Conservation (phyloP, 2,329 filamentous ascomycete species). For the Arthrobotrys pseudoclavata region DNA sequence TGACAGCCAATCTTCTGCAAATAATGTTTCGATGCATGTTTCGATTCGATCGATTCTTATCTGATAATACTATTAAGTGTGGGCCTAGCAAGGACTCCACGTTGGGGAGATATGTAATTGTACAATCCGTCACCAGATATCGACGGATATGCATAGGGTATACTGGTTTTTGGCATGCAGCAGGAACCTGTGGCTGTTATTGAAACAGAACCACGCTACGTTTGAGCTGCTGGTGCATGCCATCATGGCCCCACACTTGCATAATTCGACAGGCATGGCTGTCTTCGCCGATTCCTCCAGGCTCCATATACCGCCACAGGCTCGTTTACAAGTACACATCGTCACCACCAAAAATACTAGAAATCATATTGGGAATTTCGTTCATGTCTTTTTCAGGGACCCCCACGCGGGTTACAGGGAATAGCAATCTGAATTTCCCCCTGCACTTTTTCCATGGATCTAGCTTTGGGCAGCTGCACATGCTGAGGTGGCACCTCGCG, state of each 20-base stretch:
- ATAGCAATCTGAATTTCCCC: conserved; percentile 42
- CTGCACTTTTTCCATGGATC: conserved; percentile 41
- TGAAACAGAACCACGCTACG: background rate
- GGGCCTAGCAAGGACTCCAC: conserved; percentile 17
- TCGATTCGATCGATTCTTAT: conserved; percentile 55
- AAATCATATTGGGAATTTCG: conserved; percentile 25
- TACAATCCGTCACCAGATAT: background rate
- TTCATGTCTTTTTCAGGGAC: conserved; percentile 53
- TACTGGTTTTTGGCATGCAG: background rate
- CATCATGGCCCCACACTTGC: conserved; percentile 39
- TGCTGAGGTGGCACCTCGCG: conserved; percentile 30
- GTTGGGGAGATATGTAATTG: background rate
- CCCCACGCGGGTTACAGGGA: conserved; percentile 54
- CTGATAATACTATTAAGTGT: conserved; percentile 25
- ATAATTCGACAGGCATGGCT: conserved; percentile 41
- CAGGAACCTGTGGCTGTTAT: background rate
- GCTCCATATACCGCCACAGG: conserved; percentile 32
- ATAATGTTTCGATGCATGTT: conserved; percentile 41
- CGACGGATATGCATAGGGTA: background rate
- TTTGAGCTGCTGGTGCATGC: background rate
- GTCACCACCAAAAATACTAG: conserved; percentile 29
- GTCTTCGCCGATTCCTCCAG: conserved; percentile 45
- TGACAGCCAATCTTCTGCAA: conserved; percentile 32
- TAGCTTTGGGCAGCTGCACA: conserved; percentile 28
- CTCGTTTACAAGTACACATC: conserved; percentile 9